Conservation (phyloP, 805 yeast species). For the Suhomyces prunicola region DNA sequence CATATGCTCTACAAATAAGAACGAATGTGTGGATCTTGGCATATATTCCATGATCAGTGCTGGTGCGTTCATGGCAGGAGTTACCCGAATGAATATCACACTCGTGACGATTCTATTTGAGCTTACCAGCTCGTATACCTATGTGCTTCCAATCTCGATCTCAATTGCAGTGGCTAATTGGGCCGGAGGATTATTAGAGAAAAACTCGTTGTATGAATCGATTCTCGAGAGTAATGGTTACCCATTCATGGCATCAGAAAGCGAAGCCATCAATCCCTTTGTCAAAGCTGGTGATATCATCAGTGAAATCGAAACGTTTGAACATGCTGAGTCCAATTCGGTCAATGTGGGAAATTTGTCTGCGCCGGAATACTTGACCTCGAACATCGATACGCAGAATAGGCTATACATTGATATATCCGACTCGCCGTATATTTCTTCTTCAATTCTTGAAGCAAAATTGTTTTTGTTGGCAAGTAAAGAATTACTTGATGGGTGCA, state of each 20-base stretch:
- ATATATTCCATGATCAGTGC: constrained; percentile 55
- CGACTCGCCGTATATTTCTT: constrained; percentile 31
- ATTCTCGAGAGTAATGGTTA: constrained; percentile 46
- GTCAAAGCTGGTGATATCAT: constrained; percentile 36
- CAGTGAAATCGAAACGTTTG: constrained; percentile 15
- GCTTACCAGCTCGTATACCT: constrained; percentile 53
- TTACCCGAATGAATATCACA: constrained; percentile 53
- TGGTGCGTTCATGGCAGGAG: constrained; percentile 57
- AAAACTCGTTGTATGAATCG: constrained; percentile 48
- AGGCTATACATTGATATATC: constrained; percentile 35
- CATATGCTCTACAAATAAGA: constrained; percentile 13
- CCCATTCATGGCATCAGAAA: constrained; percentile 49
- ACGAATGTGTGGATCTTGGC: constrained; percentile 43
- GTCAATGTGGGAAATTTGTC: background rate
- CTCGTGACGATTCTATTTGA: constrained; percentile 51
- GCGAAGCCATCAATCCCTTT: constrained; percentile 32
- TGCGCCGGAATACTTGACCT: background rate
- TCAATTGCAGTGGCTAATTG: constrained; percentile 57
- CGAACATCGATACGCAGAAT: constrained; percentile 2
- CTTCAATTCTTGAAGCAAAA: constrained; percentile 29
- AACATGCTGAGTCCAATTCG: constrained; percentile 7
- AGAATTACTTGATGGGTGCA: constrained; percentile 50
- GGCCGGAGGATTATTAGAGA: constrained; percentile 52
- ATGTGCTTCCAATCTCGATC: constrained; percentile 55
- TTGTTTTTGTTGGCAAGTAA: constrained; percentile 36